These are phyloP conservation scores for Sphagnum magellanicum DNA, from an alignment of 228 moss, liverwort and hornwort genomes.

Conservation along the genomic window DNA sequence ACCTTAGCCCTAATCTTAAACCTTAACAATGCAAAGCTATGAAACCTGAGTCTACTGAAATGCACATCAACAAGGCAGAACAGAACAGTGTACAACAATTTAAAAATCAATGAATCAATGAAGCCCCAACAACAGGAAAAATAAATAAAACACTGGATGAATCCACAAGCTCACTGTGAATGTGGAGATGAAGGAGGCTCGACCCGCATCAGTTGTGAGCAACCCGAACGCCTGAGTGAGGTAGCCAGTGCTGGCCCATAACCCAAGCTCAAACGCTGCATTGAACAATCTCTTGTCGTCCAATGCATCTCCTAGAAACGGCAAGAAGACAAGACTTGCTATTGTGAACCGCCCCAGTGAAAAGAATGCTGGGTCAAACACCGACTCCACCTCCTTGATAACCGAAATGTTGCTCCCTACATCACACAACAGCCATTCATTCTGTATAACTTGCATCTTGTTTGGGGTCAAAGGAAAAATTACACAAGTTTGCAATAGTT, in stretches of 20 bases:
- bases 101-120: not conserved
- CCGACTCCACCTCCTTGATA: slow-evolving; percentile 46
- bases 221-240: slow-evolving; percentile 69
- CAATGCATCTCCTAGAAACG: slow-evolving; percentile 46
- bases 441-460: no score
- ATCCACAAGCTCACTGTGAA: slow-evolving; percentile 49
- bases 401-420: slow-evolving; percentile 76
- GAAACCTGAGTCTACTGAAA: not conserved
- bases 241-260: slow-evolving; percentile 70
- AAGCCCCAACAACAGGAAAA: not conserved
- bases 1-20: not conserved
- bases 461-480: not conserved
- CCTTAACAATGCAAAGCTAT: not conserved
- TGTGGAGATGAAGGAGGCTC: slow-evolving; percentile 80
- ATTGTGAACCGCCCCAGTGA: slow-evolving; percentile 67
- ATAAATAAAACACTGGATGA: not conserved
- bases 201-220: slow-evolving; percentile 73
- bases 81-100: not conserved
- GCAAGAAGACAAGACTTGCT: slow-evolving; percentile 64
- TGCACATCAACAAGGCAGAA: not conserved
- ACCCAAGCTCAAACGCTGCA: slow-evolving; percentile 67
- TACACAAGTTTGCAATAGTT: not conserved
- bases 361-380: slow-evolving; percentile 66
- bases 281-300: slow-evolving; percentile 27
- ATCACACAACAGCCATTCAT: slow-evolving; percentile 1